These are phyloP conservation scores for Polygonum maritimum DNA, from an alignment of 148 eudicot genomes.

Conservation along the genomic window DNA sequence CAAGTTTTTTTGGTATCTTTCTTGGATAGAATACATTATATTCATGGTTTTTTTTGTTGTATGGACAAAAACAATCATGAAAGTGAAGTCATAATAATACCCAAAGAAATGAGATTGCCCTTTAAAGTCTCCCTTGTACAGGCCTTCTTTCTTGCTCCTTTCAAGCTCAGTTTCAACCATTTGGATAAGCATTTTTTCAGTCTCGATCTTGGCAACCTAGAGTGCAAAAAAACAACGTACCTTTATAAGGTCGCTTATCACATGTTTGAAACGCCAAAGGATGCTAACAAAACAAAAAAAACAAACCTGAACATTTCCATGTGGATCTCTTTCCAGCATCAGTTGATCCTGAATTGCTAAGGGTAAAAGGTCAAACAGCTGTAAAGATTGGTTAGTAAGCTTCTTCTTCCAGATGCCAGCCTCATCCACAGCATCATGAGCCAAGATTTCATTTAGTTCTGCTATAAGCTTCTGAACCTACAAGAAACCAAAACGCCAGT, in stretches of 20 bases:
- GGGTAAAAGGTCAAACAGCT: conserved; percentile 70
- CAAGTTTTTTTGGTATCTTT: not conserved
- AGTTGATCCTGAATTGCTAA: conserved; percentile 83
- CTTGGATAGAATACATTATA: not conserved
- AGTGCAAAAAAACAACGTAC: not conserved
- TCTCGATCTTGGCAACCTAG: conserved; percentile 95
- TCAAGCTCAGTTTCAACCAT: conserved; percentile 92
- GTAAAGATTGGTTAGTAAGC: conserved; percentile 44
- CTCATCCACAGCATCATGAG: conserved; percentile 73
- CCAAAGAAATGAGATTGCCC: conserved; percentile 97
- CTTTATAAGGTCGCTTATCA: not conserved
- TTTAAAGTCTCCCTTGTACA: conserved; percentile 53
- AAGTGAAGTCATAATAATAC: conserved; percentile 14
- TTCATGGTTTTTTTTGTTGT: too few relatives aligned
- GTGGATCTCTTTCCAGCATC: conserved; percentile 93
- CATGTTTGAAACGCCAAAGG: not conserved
- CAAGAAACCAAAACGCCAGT: conserved; percentile 10
- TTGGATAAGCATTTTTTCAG: conserved; percentile 94
- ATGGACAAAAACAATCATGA: not conserved
- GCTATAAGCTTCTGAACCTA: conserved; percentile 94
- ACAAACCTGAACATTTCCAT: conserved; percentile 86
- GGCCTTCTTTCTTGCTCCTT: conserved; percentile 51
- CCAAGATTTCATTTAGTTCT: conserved; percentile 83
- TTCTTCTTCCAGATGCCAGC: conserved; percentile 79
- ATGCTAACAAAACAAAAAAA: not conserved